These are phyloP conservation scores for Aspergillus leporis DNA, from an alignment of 495 filamentous ascomycete species.

Conservation along the genomic window DNA sequence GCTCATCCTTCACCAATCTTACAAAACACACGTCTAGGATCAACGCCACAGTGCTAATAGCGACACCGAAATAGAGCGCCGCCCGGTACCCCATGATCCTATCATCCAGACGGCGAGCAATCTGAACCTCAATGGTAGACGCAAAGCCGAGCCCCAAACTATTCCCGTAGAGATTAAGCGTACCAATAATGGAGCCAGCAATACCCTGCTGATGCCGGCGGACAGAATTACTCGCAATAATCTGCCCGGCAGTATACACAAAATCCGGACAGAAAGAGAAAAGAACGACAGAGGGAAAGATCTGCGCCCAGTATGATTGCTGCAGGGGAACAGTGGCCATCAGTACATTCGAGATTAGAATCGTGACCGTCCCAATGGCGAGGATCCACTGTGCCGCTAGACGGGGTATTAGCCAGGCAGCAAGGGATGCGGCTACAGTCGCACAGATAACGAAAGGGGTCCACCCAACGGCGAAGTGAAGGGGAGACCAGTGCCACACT, in stretches of 20 bases:
- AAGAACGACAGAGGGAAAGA: conserved; percentile 50
- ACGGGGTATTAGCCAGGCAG: conserved; percentile 49
- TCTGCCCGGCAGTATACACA: conserved; percentile 52
- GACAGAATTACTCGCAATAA: conserved; percentile 56
- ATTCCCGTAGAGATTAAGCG: conserved; percentile 48
- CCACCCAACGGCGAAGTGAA: conserved; percentile 46
- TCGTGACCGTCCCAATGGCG: conserved; percentile 44
- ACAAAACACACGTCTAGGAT: conserved; percentile 42
- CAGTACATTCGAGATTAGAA: conserved; percentile 37
- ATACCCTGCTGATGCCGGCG: conserved; percentile 50
- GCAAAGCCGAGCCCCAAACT: conserved; percentile 53
- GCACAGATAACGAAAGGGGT: conserved; percentile 45
- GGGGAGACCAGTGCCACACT: conserved; percentile 43
- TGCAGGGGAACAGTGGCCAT: conserved; percentile 50
- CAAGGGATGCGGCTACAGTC: conserved; percentile 38
- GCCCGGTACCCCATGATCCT: conserved; percentile 38
- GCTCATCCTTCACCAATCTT: conserved; percentile 39
- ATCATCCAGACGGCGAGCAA: conserved; percentile 19
- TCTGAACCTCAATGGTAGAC: conserved; percentile 46
- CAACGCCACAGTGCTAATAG: conserved; percentile 39
- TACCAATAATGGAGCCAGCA: conserved; percentile 49
- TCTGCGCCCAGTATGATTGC: conserved; percentile 52
- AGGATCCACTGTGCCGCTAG: conserved; percentile 52
- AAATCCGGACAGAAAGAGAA: conserved; percentile 51
- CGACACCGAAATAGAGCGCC: conserved; percentile 46